A percentile compares a stretch with the other conserved stretches of the same genome.
Evolutionary conservation across 257 asterid genomes (phyloP).

Genomic region (Solanum paucissectum): DNA sequence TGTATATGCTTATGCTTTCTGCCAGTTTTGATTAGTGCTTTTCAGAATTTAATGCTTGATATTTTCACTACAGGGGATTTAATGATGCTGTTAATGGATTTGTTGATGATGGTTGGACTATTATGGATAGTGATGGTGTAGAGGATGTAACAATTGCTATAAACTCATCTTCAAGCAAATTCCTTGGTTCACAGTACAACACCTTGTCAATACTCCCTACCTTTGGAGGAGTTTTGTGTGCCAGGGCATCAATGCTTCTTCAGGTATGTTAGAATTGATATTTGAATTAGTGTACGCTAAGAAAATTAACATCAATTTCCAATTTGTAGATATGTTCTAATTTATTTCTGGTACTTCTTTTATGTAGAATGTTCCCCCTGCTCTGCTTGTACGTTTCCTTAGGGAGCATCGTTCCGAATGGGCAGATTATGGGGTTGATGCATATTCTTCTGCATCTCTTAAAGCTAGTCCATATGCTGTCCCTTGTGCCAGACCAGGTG

Average conservation of each 20-base stretch:
- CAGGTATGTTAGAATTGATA: conserved; percentile 31
- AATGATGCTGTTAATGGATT: conserved; percentile 95
- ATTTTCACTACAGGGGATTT: conserved; percentile 54
- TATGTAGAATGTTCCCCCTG: conserved; percentile 74
- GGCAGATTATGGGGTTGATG: conserved; percentile 82
- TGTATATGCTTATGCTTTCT: background rate
- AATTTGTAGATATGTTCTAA: background rate
- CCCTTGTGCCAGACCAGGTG: conserved; percentile 61
- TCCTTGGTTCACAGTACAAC: conserved; percentile 60
- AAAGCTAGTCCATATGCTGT: conserved; percentile 56
- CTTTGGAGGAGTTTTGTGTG: conserved; percentile 85
- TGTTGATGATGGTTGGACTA: conserved; percentile 94
- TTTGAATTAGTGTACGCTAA: background rate
- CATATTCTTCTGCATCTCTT: conserved; percentile 73
- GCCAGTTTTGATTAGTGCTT: background rate
- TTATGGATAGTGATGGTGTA: conserved; percentile 70
- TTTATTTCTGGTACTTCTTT: background rate
- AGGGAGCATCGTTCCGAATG: conserved; percentile 91
- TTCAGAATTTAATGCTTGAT: background rate
- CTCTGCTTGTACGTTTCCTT: conserved; percentile 70
- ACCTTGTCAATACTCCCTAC: conserved; percentile 61
- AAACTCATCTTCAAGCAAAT: conserved; percentile 72
- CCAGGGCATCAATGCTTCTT: conserved; percentile 95
- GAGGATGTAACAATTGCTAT: conserved; percentile 82
- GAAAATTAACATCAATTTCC: background rate